Conservation (phyloP, 225 moss, liverwort and hornwort genomes). For the Bryum argenteum region DNA sequence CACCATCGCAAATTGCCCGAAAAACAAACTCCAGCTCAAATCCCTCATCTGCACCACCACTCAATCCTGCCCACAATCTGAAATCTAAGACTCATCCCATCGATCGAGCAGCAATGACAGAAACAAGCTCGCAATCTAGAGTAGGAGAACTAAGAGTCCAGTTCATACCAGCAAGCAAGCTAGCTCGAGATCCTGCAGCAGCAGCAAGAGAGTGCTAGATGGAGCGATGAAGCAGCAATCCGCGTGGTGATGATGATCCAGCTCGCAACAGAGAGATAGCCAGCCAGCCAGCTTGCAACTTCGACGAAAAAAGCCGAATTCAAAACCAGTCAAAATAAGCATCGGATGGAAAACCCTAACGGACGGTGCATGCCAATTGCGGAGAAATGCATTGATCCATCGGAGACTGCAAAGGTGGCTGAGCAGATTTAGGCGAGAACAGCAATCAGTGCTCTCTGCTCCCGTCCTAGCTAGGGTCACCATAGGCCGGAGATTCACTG, state of each 20-base stretch:
- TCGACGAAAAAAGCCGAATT: background rate
- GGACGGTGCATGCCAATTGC: background rate
- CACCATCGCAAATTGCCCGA: background rate
- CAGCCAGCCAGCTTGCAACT: background rate
- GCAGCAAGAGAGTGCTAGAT: background rate
- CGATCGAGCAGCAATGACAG: background rate
- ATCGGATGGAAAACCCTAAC: conserved; percentile 18
- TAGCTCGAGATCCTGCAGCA: background rate
- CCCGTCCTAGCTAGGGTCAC: background rate
- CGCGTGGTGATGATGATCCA: conserved; percentile 17
- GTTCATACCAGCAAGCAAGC: conserved; percentile 17
- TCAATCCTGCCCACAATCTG: background rate
- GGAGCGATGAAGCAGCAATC: background rate
- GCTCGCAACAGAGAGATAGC: conserved; percentile 1
- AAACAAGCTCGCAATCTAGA: background rate
- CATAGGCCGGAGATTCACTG: background rate
- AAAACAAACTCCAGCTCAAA: background rate
- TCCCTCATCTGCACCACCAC: background rate
- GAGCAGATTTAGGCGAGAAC: conserved; percentile 17
- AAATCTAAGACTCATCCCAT: background rate
- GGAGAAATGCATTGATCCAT: conserved; percentile 4
- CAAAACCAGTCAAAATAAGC: background rate
- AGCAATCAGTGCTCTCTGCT: conserved; percentile 48
- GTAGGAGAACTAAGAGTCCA: conserved; percentile 4
- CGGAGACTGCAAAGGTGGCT: conserved; percentile 18